Conservation (phyloP, 2,329 filamentous ascomycete species). For the Colletotrichum sp. region DNA sequence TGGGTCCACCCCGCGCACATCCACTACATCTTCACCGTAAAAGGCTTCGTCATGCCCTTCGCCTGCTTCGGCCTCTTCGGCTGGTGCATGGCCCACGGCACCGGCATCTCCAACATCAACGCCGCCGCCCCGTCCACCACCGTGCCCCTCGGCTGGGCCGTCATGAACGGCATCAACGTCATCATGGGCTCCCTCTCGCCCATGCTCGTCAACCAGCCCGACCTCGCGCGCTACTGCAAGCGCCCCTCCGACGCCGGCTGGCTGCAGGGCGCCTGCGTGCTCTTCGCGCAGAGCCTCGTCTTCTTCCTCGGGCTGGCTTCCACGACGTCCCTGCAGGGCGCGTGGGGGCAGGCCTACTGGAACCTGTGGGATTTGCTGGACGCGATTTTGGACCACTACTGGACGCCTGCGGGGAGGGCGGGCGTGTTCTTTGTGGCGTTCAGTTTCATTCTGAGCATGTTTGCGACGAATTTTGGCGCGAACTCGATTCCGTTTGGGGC, state of each 20-base stretch:
- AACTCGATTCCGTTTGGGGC: slow-evolving; percentile 38
- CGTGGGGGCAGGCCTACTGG: slow-evolving; percentile 41
- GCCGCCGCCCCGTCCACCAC: slow-evolving; percentile 29
- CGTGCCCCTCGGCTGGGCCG: slow-evolving; percentile 37
- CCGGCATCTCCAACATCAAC: slow-evolving; percentile 28
- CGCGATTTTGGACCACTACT: slow-evolving; percentile 39
- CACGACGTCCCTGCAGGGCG: slow-evolving; percentile 36
- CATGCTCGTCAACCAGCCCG: slow-evolving; percentile 40
- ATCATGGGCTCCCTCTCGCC: slow-evolving; percentile 40
- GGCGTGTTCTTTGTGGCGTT: slow-evolving; percentile 36
- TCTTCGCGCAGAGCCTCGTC: slow-evolving; percentile 29
- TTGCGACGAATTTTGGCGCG: slow-evolving; percentile 30
- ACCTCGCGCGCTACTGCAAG: slow-evolving; percentile 40
- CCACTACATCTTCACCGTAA: slow-evolving; percentile 38
- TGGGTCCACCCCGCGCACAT: slow-evolving; percentile 39
- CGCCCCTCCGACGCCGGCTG: slow-evolving; percentile 32
- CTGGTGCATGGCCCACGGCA: slow-evolving; percentile 34
- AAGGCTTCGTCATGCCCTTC: slow-evolving; percentile 37
- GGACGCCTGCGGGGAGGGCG: slow-evolving; percentile 30
- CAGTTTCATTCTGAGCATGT: slow-evolving; percentile 25
- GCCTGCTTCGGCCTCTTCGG: slow-evolving; percentile 40
- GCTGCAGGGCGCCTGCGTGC: slow-evolving; percentile 32
- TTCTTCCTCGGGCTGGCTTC: slow-evolving; percentile 32
- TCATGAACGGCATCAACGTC: slow-evolving; percentile 42
- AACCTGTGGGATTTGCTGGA: slow-evolving; percentile 40